A percentile compares a stretch with the other conserved stretches of the same genome.
Conservation (phyloP, 2,329 filamentous ascomycete species). For the Diaporthe sp. region DNA sequence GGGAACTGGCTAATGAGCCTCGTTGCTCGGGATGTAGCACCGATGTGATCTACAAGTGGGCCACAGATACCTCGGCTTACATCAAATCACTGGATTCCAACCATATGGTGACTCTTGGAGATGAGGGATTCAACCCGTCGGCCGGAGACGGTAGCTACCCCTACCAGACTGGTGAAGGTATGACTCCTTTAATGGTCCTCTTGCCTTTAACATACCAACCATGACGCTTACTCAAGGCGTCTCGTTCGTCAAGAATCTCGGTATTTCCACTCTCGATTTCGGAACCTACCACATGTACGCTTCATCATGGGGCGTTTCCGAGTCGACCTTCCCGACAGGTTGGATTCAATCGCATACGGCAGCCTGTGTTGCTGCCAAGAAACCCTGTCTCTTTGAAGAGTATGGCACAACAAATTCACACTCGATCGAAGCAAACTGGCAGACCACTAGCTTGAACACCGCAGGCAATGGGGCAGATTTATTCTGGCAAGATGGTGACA, state of each 20-base stretch:
- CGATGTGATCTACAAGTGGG: constrained; percentile 71
- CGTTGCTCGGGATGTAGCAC: constrained; percentile 71
- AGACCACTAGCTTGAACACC: constrained; percentile 3
- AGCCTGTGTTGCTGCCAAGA: constrained; percentile 33
- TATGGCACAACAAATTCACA: constrained; percentile 11
- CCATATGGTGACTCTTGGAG: constrained; percentile 74
- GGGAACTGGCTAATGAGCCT: constrained; percentile 68
- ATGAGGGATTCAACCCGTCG: constrained; percentile 57
- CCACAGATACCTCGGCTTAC: constrained; percentile 67
- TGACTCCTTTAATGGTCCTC: neutral
- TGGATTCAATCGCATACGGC: constrained; percentile 37
- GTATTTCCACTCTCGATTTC: constrained; percentile 65
- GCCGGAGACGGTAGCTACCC: constrained; percentile 45
- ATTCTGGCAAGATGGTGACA: constrained; percentile 40
- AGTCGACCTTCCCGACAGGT: constrained; percentile 20
- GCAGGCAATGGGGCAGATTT: constrained; percentile 36
- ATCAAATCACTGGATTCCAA: constrained; percentile 71
- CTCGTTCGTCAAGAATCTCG: constrained; percentile 65
- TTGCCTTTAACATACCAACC: constrained; percentile 58
- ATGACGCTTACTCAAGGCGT: constrained; percentile 60
- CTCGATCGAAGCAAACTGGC: constrained; percentile 16
- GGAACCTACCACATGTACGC: constrained; percentile 57
- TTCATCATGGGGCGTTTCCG: neutral
- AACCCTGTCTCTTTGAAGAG: constrained; percentile 40
- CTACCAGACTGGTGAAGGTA: constrained; percentile 38